Conservation (phyloP, 768 basidiomycete species). For the Daedalea quercina region DNA sequence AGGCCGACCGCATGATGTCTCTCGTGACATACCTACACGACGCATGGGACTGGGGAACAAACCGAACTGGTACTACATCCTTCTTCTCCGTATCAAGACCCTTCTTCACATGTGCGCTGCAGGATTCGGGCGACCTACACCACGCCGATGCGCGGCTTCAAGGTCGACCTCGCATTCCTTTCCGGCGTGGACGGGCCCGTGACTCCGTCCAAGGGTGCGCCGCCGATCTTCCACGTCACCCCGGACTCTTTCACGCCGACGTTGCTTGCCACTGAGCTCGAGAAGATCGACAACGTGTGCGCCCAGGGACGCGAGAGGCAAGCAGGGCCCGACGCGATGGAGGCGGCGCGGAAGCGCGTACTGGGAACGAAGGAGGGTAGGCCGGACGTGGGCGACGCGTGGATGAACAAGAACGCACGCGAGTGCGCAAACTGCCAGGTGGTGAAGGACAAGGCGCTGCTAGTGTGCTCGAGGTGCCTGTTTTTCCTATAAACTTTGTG, state of each 20-base stretch:
- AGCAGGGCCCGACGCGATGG: background rate
- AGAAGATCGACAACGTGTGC: slow-evolving; percentile 24
- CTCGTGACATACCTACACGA: slow-evolving; percentile 22
- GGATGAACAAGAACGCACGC: slow-evolving; percentile 14
- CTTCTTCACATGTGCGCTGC: no score
- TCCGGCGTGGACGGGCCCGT: slow-evolving; percentile 2
- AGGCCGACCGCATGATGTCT: slow-evolving; percentile 27
- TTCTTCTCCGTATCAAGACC: background rate
- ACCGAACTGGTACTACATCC: slow-evolving; percentile 4
- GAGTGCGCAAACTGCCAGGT: slow-evolving; percentile 18
- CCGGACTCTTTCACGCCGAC: slow-evolving; percentile 20
- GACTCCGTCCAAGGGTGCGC: background rate
- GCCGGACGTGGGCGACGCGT: slow-evolving; percentile 11
- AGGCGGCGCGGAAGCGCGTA: slow-evolving; percentile 13
- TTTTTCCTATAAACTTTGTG: background rate
- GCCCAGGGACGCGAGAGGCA: slow-evolving; percentile 4
- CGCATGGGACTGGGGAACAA: slow-evolving; percentile 7
- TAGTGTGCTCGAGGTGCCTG: slow-evolving; percentile 11
- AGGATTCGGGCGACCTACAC: slow-evolving; percentile 24
- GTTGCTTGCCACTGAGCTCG: slow-evolving; percentile 19
- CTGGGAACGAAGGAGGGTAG: slow-evolving; percentile 14
- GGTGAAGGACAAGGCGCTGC: slow-evolving; percentile 10
- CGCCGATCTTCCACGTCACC: slow-evolving; percentile 19
- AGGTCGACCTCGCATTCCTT: slow-evolving; percentile 9
- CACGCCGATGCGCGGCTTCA: slow-evolving; percentile 13